A percentile compares a stretch with the other conserved stretches of the same genome.
These are phyloP conservation scores for Castanopsis chinensis DNA, from an alignment of 306 rosid genomes.

Conservation along the genomic window DNA sequence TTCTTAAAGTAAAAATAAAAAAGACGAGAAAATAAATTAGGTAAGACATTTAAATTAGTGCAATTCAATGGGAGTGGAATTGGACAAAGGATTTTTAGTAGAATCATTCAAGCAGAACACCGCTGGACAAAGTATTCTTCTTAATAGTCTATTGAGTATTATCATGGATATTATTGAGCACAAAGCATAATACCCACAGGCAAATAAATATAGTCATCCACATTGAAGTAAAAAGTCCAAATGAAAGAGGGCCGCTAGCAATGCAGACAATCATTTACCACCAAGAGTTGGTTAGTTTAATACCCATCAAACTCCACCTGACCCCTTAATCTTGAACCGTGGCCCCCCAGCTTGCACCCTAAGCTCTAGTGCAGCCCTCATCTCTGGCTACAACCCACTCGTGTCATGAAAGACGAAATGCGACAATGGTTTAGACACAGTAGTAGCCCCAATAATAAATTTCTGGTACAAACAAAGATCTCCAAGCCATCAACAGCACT, in stretches of 20 bases:
- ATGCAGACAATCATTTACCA: slow-evolving; percentile 41
- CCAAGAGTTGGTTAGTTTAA: slow-evolving; percentile 37
- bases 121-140: slow-evolving; percentile 34
- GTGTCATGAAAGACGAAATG: slow-evolving; percentile 42
- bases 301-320: slow-evolving; percentile 40
- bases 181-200: slow-evolving; percentile 28
- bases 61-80: neutral
- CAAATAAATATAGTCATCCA: slow-evolving; percentile 40
- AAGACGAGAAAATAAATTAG: too few relatives aligned
- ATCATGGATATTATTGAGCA: slow-evolving; percentile 20
- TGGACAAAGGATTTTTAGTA: slow-evolving; percentile 6
- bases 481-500: too few relatives aligned
- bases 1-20: too few relatives aligned
- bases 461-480: too few relatives aligned
- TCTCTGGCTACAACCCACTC: slow-evolving; percentile 32
- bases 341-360: slow-evolving; percentile 34
- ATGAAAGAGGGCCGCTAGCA: slow-evolving; percentile 27
- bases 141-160: slow-evolving; percentile 37
- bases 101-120: slow-evolving; percentile 34
- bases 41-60: too few relatives aligned
- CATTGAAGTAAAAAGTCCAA: slow-evolving; percentile 42
- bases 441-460: too few relatives aligned
- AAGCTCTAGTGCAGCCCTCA: slow-evolving; percentile 34
- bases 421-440: slow-evolving; percentile 6
- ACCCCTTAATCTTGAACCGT: slow-evolving; percentile 33